Evolutionary conservation across 371 early-diverging fungal genomes (phyloP).

Genomic region (Mucor lusitanicus): DNA sequence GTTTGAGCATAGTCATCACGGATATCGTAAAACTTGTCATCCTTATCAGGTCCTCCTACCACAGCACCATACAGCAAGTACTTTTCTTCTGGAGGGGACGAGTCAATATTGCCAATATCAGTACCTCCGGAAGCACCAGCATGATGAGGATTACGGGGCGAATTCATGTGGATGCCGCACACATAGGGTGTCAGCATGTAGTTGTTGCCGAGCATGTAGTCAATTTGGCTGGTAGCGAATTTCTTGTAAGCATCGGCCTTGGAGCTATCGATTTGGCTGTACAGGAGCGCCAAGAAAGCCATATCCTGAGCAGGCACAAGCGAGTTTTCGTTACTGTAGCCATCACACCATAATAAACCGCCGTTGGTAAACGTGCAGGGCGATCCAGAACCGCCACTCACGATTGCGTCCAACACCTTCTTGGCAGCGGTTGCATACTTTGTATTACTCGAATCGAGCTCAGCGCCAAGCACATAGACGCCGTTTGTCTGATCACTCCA

Average conservation of each 20-base stretch:
- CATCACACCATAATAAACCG: slow-evolving; percentile 59
- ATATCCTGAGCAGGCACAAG: slow-evolving; percentile 50
- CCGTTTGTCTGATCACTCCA: slow-evolving; percentile 58
- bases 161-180: slow-evolving; percentile 62
- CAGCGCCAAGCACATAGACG: slow-evolving; percentile 57
- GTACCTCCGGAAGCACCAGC: slow-evolving; percentile 64
- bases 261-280: slow-evolving; percentile 27
- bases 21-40: slow-evolving; percentile 56
- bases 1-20: slow-evolving; percentile 52
- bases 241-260: slow-evolving; percentile 36
- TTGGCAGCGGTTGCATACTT: slow-evolving; percentile 44
- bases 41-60: slow-evolving; percentile 63
- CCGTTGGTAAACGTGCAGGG: slow-evolving; percentile 54
- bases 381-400: slow-evolving; percentile 25
- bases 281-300: slow-evolving; percentile 44
- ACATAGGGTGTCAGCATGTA: slow-evolving; percentile 62
- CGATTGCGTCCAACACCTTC: slow-evolving; percentile 36
- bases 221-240: slow-evolving; percentile 54
- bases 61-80: slow-evolving; percentile 60
- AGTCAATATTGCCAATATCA: slow-evolving; percentile 45
- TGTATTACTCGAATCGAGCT: slow-evolving; percentile 36
- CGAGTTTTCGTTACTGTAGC: slow-evolving; percentile 50
- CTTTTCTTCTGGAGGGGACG: slow-evolving; percentile 34
- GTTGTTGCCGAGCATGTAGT: slow-evolving; percentile 64
- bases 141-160: slow-evolving; percentile 67